phyloP scores from a whole-genome alignment of 352 stramenopile genomes.

The Globisporangium heterothallicum region DNA sequence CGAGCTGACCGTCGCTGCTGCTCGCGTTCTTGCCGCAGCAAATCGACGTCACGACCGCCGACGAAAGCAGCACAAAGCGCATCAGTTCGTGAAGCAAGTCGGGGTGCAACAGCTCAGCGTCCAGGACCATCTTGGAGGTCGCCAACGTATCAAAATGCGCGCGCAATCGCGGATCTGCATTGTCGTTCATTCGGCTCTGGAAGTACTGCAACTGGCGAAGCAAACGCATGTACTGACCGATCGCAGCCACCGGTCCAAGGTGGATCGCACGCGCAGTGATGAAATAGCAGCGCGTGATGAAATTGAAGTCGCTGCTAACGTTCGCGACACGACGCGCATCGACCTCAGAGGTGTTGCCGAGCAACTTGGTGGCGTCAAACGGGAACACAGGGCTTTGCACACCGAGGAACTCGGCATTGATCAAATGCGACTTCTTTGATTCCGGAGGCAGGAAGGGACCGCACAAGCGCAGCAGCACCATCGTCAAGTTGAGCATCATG shows the following conservation, averaged over 20 bases:
- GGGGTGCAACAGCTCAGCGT: conserved; percentile 71
- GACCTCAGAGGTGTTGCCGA: conserved; percentile 20
- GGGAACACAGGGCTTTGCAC: conserved; percentile 58
- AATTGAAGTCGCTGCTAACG: conserved; percentile 83
- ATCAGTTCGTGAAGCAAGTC: conserved; percentile 77
- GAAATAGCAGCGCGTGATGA: conserved; percentile 97
- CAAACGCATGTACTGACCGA: conserved; percentile 82
- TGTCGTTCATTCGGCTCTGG: conserved; percentile 73
- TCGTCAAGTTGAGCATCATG: conserved; percentile 77
- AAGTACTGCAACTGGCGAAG: conserved; percentile 88
- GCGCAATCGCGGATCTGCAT: conserved; percentile 60
- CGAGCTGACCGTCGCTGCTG: conserved; percentile 15
- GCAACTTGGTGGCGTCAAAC: conserved; percentile 51
- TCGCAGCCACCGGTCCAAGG: conserved; percentile 85
- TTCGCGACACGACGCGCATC: conserved; percentile 15
- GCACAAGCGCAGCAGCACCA: conserved; percentile 72
- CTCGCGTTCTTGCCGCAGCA: conserved; percentile 29
- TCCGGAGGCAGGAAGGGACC: conserved; percentile 76
- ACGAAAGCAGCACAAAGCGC: conserved; percentile 66
- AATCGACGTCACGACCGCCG: conserved; percentile 48
- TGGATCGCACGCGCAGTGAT: conserved; percentile 90
- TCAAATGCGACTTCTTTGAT: conserved; percentile 69
- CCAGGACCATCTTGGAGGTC: conserved; percentile 72
- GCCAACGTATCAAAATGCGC: conserved; percentile 73
- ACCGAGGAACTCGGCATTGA: conserved; percentile 53